phyloP scores from a whole-genome alignment of 495 filamentous ascomycete species.

The Aspergillus asperescens region DNA sequence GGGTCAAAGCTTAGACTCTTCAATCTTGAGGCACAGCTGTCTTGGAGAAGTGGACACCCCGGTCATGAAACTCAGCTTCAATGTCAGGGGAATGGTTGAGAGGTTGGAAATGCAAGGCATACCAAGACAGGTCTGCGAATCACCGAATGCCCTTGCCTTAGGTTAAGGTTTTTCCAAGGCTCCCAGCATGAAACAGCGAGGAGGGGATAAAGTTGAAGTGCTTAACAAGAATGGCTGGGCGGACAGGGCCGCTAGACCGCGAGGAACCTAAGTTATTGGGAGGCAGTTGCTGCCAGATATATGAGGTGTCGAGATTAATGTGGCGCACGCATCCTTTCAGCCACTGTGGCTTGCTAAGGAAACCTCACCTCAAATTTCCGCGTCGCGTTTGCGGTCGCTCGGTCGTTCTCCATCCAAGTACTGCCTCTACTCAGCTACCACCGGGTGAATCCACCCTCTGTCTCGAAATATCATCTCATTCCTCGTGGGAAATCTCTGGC shows the following conservation, averaged over 20 bases:
- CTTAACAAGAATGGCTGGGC: not conserved
- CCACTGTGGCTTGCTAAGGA: slow-evolving; percentile 10
- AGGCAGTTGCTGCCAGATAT: slow-evolving; percentile 1
- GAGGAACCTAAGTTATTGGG: not conserved
- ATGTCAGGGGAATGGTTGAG: not conserved
- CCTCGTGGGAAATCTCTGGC: not conserved
- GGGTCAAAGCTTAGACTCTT: slow-evolving; percentile 15
- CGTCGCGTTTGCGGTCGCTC: slow-evolving; percentile 32
- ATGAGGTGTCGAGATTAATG: slow-evolving; percentile 20
- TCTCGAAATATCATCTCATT: slow-evolving; percentile 14
- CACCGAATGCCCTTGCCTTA: too few species aligned
- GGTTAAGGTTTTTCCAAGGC: too few species aligned
- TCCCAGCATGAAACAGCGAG: not conserved
- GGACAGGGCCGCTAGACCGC: not conserved
- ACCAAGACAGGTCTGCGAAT: too few species aligned
- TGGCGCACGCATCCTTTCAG: not conserved
- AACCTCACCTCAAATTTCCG: slow-evolving; percentile 37
- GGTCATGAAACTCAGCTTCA: too few species aligned
- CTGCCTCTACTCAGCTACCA: slow-evolving; percentile 11
- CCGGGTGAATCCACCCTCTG: slow-evolving; percentile 6
- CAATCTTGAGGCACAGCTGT: too few species aligned
- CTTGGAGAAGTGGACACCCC: too few species aligned
- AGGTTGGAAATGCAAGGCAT: slow-evolving; percentile 6
- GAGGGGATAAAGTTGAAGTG: not conserved
- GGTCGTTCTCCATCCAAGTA: not conserved